phyloP scores from a whole-genome alignment of 495 filamentous ascomycete genomes.

The Penicillium roqueforti region DNA sequence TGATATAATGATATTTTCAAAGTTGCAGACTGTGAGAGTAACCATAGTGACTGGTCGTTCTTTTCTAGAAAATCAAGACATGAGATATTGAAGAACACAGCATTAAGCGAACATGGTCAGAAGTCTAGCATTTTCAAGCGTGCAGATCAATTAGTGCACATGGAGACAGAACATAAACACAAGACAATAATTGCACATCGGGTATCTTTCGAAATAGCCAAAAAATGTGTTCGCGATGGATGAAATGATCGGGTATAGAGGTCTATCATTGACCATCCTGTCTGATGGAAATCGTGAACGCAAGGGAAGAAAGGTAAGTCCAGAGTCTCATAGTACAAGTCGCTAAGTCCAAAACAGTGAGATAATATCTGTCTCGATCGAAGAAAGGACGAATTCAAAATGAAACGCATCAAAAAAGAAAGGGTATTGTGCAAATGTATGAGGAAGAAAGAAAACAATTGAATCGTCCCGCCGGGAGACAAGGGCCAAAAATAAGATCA shows the following conservation, averaged over 20 bases:
- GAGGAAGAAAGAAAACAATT: constrained; percentile 6
- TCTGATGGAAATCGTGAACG: constrained; percentile 1
- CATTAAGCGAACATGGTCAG: neutral
- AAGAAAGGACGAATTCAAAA: constrained; percentile 8
- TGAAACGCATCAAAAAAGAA: constrained; percentile 14
- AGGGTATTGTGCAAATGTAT: constrained; percentile 26
- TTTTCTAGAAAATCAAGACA: neutral
- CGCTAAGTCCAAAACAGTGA: constrained; percentile 1
- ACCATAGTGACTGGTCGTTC: neutral
- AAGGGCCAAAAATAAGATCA: constrained; percentile 14
- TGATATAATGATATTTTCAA: neutral
- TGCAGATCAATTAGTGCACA: neutral
- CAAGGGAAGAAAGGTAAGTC: constrained; percentile 9
- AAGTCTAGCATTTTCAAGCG: neutral
- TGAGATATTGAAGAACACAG: neutral
- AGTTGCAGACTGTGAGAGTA: neutral
- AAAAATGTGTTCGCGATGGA: neutral
- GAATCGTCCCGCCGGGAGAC: constrained; percentile 26
- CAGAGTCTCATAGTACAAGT: constrained; percentile 8
- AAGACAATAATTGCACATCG: constrained; percentile 17
- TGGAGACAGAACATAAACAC: neutral
- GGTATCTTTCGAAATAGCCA: constrained; percentile 28
- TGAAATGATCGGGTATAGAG: constrained; percentile 1
- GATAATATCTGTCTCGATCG: constrained; percentile 7
- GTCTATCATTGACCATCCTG: neutral